Base-by-base conservation (phyloP, 2,329 filamentous ascomycete species). In the Phyllachora maydis region DNA sequence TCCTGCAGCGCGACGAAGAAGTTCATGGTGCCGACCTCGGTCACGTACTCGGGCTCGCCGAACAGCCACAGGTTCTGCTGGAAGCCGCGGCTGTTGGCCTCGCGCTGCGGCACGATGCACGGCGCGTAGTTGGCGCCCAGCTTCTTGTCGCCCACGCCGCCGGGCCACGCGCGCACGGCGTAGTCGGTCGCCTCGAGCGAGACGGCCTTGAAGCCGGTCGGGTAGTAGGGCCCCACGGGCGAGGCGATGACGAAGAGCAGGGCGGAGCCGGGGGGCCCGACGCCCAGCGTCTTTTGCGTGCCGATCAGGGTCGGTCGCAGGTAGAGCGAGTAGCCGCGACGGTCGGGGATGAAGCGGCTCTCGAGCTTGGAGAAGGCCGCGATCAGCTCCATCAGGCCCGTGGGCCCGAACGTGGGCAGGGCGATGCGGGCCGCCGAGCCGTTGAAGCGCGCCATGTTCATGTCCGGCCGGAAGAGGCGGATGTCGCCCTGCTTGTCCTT, bases 31-130 rank as follows among this genome's bases (percentile, higher is more conserved):
- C 88, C 88, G 27, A 93, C 88, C 52, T 98, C 88, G 22, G 88
- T 98, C 28, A 95, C 73, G 41, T 74, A 92, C 47, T 95, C 81
- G 49, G 95, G 81, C 42, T 90, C 73, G 20, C 83, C 83, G 43
- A 95, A 98, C 16, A 98, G 57, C 88, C 88, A 98, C 25, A 98
- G 62, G 52, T 95, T 98, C 58, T 98, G 88, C 54, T 95, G 85
- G 63, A 83, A 92, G 12, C 88, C 88, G 27, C 82, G 69, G 47
- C 71, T 76, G 21, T 82, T 81, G 19, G 88, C 88, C 51, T 92
- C 68, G 39, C 88, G 66, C 54, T 98, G 88, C 11, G 88, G 88
- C n/a, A 95, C 59, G 40, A 98, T 85, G 56, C 88, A 95, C 5
- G 88, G 88, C n/a, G 88, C 88, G 48, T 98, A 98, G 65, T 98